phyloP scores from a whole-genome alignment of 1,139 yeast species.

The Pneumocystis carinii region DNA sequence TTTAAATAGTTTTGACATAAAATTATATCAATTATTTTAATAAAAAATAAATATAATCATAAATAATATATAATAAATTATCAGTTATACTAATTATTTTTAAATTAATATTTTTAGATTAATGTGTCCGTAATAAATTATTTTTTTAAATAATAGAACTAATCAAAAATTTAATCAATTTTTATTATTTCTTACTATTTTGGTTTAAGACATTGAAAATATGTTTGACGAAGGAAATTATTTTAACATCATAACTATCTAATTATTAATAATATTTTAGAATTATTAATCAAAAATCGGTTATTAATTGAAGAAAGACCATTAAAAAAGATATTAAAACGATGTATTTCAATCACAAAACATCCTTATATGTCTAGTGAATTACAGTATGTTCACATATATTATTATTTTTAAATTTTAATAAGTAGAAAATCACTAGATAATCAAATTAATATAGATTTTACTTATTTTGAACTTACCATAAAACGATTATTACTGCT shows the following conservation, averaged over 20 bases:
- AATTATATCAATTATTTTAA: too few relatives aligned
- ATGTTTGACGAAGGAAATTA: not conserved
- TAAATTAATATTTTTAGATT: too few relatives aligned
- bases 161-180: not conserved
- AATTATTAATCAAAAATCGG: not conserved
- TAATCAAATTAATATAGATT: not conserved
- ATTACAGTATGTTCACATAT: not conserved
- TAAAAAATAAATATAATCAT: too few relatives aligned
- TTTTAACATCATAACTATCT: not conserved
- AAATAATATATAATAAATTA: too few relatives aligned
- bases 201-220: not conserved
- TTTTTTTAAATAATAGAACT: not conserved
- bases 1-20: too few relatives aligned
- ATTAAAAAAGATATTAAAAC: not conserved
- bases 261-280: not conserved
- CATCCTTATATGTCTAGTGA: not conserved
- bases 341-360: not conserved
- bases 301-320: not conserved
- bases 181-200: too few relatives aligned
- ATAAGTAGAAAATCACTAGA: not conserved
- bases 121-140: not conserved
- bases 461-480: not conserved
- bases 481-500: not conserved
- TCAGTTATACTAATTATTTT: too few relatives aligned
- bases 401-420: not conserved